Evolutionary conservation across 208 protist species (phyloP), one percentile per base, ranked within the genome.

Genomic region (Kentomonas sorsogonicus): DNA sequence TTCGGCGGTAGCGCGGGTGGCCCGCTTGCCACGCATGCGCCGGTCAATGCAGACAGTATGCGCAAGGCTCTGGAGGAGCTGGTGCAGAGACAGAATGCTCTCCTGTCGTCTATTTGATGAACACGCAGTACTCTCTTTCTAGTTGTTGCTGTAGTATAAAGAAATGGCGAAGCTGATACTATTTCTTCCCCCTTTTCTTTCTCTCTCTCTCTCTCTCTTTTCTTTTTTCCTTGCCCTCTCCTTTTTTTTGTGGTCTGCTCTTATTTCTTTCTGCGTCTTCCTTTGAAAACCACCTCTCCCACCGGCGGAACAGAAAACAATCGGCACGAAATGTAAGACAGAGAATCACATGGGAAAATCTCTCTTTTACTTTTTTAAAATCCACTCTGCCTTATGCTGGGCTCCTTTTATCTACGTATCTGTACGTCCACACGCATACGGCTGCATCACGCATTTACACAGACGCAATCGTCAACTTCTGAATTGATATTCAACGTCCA

Each of bases 181-280:
- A 7, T 22, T 30, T 20, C 2, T 45, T 46, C 53, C 13, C 38
- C 27, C 22, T 25, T 15, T 43, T 66, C 31, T 47, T 30, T 50
- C 4, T 43, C 18, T 48, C 27, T 41, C 23, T 55, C 22, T 52
- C 38, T 29, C 40, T 13, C 36, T 5, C 30, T 5, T 16, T 56
- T 40, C n/a, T 44, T 16, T 16, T 36, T 48, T 48, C 31, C 25
- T 64, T 48, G 5, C 25, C 34, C 47, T 39, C 30, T 60, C 55
- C 18, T 51, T 7, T 29, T 51, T 43, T 27, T 56, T 29, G 11
- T 56, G n/a, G 7, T 56, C n/a, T 39, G 10, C 13, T n/a, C n/a
- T 44, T 25, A 7, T 39, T 20, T 39, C 51, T 29, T 40, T 56
- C 2, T 52, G 9, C 15, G 38, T 26, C 38, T 30, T 18, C 11